phyloP scores from a whole-genome alignment of 208 protist genomes.

The Leishmania major region DNA sequence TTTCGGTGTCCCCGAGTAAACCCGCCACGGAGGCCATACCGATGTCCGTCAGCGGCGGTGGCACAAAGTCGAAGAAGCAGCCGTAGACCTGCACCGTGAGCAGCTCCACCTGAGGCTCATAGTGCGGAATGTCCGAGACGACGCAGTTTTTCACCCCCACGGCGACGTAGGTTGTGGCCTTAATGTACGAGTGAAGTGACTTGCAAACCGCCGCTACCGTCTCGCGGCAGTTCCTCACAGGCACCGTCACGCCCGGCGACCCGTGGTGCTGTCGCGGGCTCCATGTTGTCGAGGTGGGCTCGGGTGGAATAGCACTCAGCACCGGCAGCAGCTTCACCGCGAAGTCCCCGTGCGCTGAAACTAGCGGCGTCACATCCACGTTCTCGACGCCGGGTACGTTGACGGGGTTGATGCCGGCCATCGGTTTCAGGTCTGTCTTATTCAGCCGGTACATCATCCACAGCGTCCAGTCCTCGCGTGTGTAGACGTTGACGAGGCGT shows the following conservation, averaged over 20 bases:
- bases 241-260: slow-evolving; percentile 60
- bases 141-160: slow-evolving; percentile 54
- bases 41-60: slow-evolving; percentile 27
- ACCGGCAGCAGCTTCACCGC: slow-evolving; percentile 58
- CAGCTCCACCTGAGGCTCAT: slow-evolving; percentile 34
- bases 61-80: slow-evolving; percentile 64
- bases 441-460: slow-evolving; percentile 82
- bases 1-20: slow-evolving; percentile 36
- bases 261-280: slow-evolving; percentile 42
- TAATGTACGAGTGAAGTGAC: slow-evolving; percentile 44
- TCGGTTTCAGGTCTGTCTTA: slow-evolving; percentile 68
- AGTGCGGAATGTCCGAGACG: slow-evolving; percentile 31
- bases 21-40: slow-evolving; percentile 59
- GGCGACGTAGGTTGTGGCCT: slow-evolving; percentile 35
- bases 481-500: slow-evolving; percentile 89
- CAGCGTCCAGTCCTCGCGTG: slow-evolving; percentile 80
- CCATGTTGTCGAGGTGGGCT: slow-evolving; percentile 52
- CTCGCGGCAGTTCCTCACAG: slow-evolving; percentile 22
- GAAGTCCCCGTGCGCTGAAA: slow-evolving; percentile 67
- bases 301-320: slow-evolving; percentile 47
- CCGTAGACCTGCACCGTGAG: slow-evolving; percentile 33
- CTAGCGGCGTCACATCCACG: slow-evolving; percentile 69
- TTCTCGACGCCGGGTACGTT: slow-evolving; percentile 87
- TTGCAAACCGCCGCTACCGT: slow-evolving; percentile 39
- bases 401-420: slow-evolving; percentile 76